Percentiles rank a stretch among this genome's conserved stretches.
Conservation (phyloP, 2,329 filamentous ascomycete species). For the Colletotrichum chlorophyti region DNA sequence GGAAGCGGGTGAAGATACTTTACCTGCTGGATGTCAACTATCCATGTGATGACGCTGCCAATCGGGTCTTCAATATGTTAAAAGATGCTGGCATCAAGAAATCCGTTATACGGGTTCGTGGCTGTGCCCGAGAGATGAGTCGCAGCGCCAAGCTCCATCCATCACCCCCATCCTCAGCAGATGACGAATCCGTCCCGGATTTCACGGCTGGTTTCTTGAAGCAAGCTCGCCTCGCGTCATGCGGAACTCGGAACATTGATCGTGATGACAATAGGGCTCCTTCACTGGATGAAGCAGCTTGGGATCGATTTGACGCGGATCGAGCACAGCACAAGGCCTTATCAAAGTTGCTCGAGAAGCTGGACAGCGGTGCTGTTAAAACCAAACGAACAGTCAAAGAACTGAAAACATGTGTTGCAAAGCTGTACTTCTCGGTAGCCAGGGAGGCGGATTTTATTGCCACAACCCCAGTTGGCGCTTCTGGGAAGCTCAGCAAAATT, state of each 20-base stretch:
- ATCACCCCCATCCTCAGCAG: slow-evolving; percentile 26
- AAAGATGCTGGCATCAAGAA: slow-evolving; percentile 42
- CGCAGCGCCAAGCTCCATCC: slow-evolving; percentile 16
- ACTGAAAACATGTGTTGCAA: slow-evolving; percentile 39
- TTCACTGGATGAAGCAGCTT: slow-evolving; percentile 51
- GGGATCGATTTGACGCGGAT: slow-evolving; percentile 45
- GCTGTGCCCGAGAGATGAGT: slow-evolving; percentile 24
- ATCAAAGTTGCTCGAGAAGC: slow-evolving; percentile 42
- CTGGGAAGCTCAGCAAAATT: slow-evolving; percentile 46
- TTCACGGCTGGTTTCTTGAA: slow-evolving; percentile 18
- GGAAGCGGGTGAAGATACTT: slow-evolving; percentile 40
- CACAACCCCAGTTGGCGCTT: slow-evolving; percentile 52
- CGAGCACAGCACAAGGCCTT: slow-evolving; percentile 41
- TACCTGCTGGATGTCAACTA: slow-evolving; percentile 57
- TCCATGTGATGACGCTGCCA: slow-evolving; percentile 52
- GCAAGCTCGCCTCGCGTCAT: slow-evolving; percentile 1
- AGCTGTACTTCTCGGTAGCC: slow-evolving; percentile 47
- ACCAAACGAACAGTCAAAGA: slow-evolving; percentile 13
- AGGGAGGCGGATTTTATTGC: slow-evolving; percentile 50
- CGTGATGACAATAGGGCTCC: slow-evolving; percentile 31
- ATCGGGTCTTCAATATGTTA: slow-evolving; percentile 47
- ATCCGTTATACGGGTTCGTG: slow-evolving; percentile 23
- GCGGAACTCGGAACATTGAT: neutral
- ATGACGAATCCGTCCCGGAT: neutral
- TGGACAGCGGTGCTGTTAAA: slow-evolving; percentile 30